These are phyloP conservation scores for Trypanosoma lewisi DNA, from an alignment of 208 protist genomes.

Conservation along the genomic window DNA sequence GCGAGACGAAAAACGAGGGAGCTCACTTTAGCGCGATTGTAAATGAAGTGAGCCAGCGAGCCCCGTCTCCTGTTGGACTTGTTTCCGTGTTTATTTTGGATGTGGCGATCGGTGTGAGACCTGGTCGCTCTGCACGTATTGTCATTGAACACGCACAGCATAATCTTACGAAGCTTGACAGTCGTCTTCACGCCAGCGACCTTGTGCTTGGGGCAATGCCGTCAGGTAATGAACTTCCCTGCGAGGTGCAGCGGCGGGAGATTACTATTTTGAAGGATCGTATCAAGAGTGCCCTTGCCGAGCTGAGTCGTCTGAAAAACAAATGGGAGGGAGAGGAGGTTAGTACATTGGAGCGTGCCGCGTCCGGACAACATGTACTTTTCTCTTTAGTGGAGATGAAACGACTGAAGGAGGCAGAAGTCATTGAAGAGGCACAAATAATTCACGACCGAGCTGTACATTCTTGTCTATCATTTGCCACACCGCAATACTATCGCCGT, in stretches of 20 bases:
- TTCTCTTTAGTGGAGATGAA: conserved; percentile 60
- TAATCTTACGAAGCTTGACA: conserved; percentile 45
- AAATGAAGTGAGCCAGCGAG: conserved; percentile 41
- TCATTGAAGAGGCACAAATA: conserved; percentile 62
- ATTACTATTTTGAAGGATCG: conserved; percentile 65
- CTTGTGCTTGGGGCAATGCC: conserved; percentile 31
- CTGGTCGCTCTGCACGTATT: conserved; percentile 58
- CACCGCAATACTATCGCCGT: conserved; percentile 85
- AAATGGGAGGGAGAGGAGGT: conserved; percentile 69
- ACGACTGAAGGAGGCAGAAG: conserved; percentile 54
- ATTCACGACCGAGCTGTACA: conserved; percentile 69
- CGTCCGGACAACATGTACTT: conserved; percentile 46
- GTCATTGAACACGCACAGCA: conserved; percentile 73
- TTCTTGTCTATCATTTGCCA: conserved; percentile 71
- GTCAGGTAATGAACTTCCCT: conserved; percentile 1
- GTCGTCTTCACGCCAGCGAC: conserved; percentile 57
- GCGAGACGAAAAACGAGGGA: conserved; percentile 74
- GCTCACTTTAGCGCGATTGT: conserved; percentile 61
- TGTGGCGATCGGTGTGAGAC: conserved; percentile 76
- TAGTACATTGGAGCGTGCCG: conserved; percentile 44
- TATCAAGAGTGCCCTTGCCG: conserved; percentile 37
- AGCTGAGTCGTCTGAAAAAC: conserved; percentile 35
- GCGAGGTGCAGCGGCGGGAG: conserved; percentile 52
- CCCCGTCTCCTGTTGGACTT: conserved; percentile 40
- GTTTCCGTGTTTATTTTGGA: conserved; percentile 69